Conservation (phyloP, 352 stramenopile genomes). For the Nannochloropsis limnetica region DNA sequence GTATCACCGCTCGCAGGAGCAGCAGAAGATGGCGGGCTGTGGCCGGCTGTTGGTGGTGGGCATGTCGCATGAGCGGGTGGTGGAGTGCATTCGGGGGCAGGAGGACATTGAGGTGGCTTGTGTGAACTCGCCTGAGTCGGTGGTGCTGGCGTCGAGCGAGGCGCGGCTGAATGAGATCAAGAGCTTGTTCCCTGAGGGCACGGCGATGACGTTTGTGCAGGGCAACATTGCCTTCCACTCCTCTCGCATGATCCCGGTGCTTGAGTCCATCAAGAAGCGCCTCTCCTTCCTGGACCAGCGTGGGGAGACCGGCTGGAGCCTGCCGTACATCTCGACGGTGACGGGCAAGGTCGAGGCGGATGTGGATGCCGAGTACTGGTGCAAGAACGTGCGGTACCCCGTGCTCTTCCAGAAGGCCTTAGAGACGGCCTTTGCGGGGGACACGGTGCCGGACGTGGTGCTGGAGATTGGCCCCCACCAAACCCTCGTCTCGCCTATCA, state of each 20-base stretch:
- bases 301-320: background rate
- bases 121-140: constrained; percentile 27
- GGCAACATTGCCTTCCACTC: constrained; percentile 33
- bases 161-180: constrained; percentile 32
- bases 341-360: constrained; percentile 8
- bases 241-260: constrained; percentile 12
- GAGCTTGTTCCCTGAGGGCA: constrained; percentile 2
- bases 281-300: constrained; percentile 23
- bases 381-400: constrained; percentile 29
- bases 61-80: background rate
- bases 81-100: constrained; percentile 5
- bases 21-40: constrained; percentile 28
- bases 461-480: constrained; percentile 3
- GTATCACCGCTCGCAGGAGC: constrained; percentile 13
- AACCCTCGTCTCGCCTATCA: constrained; percentile 6
- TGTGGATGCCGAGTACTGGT: constrained; percentile 17
- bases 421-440: constrained; percentile 20
- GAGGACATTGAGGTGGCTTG: constrained; percentile 31
- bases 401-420: constrained; percentile 30
- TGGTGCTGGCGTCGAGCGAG: background rate
- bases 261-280: constrained; percentile 3
- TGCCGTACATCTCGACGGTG: constrained; percentile 30
- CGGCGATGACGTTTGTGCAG: constrained; percentile 20
- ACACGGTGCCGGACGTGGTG: constrained; percentile 27
- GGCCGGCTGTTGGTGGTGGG: constrained; percentile 9